Conservation (phyloP, 805 yeast genomes). For the Saccharomyces paradoxus region DNA sequence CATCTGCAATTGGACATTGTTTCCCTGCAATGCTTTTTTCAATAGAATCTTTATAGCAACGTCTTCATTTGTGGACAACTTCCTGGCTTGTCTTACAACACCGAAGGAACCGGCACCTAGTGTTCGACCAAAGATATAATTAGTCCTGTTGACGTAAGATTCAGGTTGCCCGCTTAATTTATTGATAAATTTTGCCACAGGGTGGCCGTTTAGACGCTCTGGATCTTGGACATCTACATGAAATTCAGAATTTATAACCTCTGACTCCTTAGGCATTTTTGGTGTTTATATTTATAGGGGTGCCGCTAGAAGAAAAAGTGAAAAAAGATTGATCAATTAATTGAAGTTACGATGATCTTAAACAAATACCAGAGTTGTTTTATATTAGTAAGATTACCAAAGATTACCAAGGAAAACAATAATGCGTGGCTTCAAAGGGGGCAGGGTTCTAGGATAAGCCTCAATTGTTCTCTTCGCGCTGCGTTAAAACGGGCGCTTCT, state of each 20-base stretch:
- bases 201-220: constrained; percentile 28
- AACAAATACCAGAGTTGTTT: neutral
- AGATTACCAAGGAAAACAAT: neutral
- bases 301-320: neutral
- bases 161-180: constrained; percentile 67
- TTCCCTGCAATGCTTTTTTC: constrained; percentile 75
- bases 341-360: neutral
- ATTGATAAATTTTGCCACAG: constrained; percentile 35
- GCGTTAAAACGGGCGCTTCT: neutral
- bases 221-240: constrained; percentile 9
- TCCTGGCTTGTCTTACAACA: constrained; percentile 71
- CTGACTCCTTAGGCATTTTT: neutral
- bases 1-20: constrained; percentile 48
- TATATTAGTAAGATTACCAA: neutral
- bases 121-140: constrained; percentile 72
- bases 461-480: neutral
- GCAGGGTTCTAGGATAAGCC: neutral
- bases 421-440: constrained; percentile 34
- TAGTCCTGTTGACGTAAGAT: constrained; percentile 55
- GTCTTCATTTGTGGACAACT: constrained; percentile 45
- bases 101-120: constrained; percentile 96
- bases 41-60: constrained; percentile 87
- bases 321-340: neutral
- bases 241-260: neutral
- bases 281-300: neutral